These are phyloP conservation scores for Malus hybrid DNA, from an alignment of 331 rosid species.

Conservation along the genomic window DNA sequence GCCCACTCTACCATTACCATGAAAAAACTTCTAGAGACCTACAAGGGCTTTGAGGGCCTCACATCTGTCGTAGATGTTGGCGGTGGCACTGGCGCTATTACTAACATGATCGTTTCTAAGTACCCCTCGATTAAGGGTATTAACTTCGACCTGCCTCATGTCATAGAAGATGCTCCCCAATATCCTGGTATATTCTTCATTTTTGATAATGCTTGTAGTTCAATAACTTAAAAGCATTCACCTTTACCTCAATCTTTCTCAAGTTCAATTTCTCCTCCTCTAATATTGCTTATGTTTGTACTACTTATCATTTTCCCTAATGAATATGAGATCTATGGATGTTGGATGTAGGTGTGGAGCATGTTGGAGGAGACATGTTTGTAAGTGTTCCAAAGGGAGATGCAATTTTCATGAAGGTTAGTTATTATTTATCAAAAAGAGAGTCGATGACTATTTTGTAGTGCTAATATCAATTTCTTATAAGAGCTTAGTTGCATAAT, in stretches of 20 bases:
- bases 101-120: slow-evolving; percentile 64
- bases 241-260: too few relatives aligned
- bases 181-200: slow-evolving; percentile 41
- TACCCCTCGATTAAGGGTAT: slow-evolving; percentile 78
- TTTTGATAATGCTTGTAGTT: not conserved
- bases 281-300: not conserved
- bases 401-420: slow-evolving; percentile 64
- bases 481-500: not conserved
- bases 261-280: not conserved
- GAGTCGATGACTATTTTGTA: too few relatives aligned
- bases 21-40: slow-evolving; percentile 70
- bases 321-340: not conserved
- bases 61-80: slow-evolving; percentile 78
- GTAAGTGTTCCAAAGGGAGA: slow-evolving; percentile 81
- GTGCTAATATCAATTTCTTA: not conserved
- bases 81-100: slow-evolving; percentile 80
- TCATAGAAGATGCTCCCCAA: slow-evolving; percentile 72
- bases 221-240: too few relatives aligned
- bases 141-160: slow-evolving; percentile 91
- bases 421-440: not conserved
- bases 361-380: slow-evolving; percentile 96
- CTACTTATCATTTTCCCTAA: not conserved
- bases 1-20: slow-evolving; percentile 83
- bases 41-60: slow-evolving; percentile 77
- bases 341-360: slow-evolving; percentile 66